Base-by-base conservation (phyloP, 139 green algal genomes). In the Raphidocelis subcapitata region DNA sequence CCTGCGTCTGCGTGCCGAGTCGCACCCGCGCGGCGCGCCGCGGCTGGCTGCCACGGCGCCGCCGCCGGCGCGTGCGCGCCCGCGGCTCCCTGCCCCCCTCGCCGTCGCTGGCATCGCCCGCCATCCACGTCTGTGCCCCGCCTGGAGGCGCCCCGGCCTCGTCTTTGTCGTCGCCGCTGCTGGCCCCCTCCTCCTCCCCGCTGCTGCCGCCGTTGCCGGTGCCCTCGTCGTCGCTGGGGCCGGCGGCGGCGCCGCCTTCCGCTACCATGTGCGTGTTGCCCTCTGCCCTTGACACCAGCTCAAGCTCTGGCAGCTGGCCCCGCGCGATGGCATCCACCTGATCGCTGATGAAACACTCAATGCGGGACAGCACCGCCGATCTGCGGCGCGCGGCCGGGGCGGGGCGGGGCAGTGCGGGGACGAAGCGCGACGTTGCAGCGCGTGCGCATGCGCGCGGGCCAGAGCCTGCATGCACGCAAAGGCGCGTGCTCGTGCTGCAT, bases 241-340 rank as follows among this genome's bases (percentile, higher is more conserved):
- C 49, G 2, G 23, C 59, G 23, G 37, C 68, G 1, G 5, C 4
- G 15, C 29, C n/a, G 51, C 65, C 31, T 54, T 52, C 23, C 23
- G 29, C 18, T n/a, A 24, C 55, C 29, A 66, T 35, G 16, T 52
- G 26, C 41, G 56, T 36, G 28, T 72, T 71, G 15, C 24, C 28
- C n/a, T 47, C 63, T 3, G 63, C 41, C 31, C 33, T 51, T 0
- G 76, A 75, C 1, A 57, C 68, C 35, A 75, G 57, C 44, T 26
- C 36, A 29, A 82, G 65, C 51, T 59, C 21, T 0, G 77, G 77
- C 31, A 82, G 47, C 28, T 75, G 47, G 20, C 77, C 77, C 29
- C 71, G 70, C 32, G 77, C 71, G 2, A 73, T 52, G 15, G 66
- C 49, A 29, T 35, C 35, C 2, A 82, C 31, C 24, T 75, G 28